phyloP scores from a whole-genome alignment of 768 basidiomycete species.

The Leccinum pellstonianum region DNA sequence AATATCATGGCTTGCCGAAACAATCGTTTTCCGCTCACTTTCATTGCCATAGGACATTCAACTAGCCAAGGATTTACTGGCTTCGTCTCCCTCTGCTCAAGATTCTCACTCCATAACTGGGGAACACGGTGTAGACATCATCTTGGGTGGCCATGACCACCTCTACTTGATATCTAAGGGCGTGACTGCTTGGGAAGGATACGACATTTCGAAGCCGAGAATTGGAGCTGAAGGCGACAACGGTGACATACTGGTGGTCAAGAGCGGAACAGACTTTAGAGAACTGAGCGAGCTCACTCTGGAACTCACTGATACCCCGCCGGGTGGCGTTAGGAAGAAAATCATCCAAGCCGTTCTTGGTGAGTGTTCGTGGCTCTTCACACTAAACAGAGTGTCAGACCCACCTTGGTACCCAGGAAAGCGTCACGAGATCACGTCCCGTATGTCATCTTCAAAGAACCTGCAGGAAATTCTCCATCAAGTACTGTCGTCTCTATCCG shows the following conservation, averaged over 20 bases:
- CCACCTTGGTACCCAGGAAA: slow-evolving; percentile 47
- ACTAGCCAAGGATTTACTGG: slow-evolving; percentile 65
- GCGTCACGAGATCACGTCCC: slow-evolving; percentile 58
- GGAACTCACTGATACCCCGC: slow-evolving; percentile 56
- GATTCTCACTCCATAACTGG: slow-evolving; percentile 39
- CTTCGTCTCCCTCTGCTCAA: slow-evolving; percentile 57
- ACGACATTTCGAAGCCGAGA: slow-evolving; percentile 48
- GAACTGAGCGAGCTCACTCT: slow-evolving; percentile 77
- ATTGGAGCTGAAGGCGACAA: slow-evolving; percentile 70
- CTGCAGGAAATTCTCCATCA: slow-evolving; percentile 59
- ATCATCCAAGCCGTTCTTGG: slow-evolving; percentile 63
- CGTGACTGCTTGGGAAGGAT: slow-evolving; percentile 62
- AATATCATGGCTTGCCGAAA: slow-evolving; percentile 1
- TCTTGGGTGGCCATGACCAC: slow-evolving; percentile 91
- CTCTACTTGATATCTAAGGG: slow-evolving; percentile 73
- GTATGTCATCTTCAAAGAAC: slow-evolving; percentile 50
- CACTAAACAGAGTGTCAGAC: background rate
- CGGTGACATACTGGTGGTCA: slow-evolving; percentile 71
- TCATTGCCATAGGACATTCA: slow-evolving; percentile 54
- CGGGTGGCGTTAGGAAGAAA: slow-evolving; percentile 62
- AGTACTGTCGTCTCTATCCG: slow-evolving; percentile 66
- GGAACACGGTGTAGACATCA: slow-evolving; percentile 76
- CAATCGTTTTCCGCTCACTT: slow-evolving; percentile 11
- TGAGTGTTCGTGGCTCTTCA: slow-evolving; percentile 25
- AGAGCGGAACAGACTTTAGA: slow-evolving; percentile 89